Percentiles rank a stretch among this genome's conserved stretches.
Conservation (phyloP, 306 rosid species). For the Vachellia collinsii region DNA sequence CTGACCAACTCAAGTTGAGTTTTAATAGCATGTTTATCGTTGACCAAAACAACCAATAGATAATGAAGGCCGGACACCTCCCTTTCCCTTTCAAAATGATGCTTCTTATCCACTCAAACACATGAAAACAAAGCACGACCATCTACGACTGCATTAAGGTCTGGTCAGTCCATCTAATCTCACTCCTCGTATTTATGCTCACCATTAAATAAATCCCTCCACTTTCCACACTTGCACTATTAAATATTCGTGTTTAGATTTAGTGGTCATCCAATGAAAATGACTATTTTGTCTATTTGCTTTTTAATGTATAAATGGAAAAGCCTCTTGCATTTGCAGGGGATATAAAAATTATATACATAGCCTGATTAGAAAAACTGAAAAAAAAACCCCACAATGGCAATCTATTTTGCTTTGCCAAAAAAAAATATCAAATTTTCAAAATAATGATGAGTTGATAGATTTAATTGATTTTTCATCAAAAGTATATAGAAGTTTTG, state of each 20-base stretch:
- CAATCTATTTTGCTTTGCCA: too few relatives aligned
- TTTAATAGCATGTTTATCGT: not conserved
- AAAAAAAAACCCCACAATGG: too few relatives aligned
- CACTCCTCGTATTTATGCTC: slow-evolving; percentile 9
- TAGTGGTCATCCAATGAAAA: not conserved
- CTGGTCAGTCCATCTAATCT: slow-evolving; percentile 10
- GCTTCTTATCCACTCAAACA: not conserved
- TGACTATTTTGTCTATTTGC: not conserved
- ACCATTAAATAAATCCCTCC: slow-evolving; percentile 5
- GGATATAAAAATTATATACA: not conserved
- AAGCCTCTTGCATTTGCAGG: not conserved
- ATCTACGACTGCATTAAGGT: not conserved
- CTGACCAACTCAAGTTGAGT: too few relatives aligned
- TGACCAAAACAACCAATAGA: not conserved
- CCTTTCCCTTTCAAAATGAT: not conserved
- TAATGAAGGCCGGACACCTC: not conserved
- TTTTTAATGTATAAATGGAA: too few relatives aligned
- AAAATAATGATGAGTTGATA: too few relatives aligned
- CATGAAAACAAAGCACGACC: not conserved
- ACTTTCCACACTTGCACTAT: not conserved
- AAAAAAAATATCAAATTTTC: too few relatives aligned
- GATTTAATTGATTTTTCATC: too few relatives aligned
- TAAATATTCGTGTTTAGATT: not conserved
- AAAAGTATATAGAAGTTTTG: too few relatives aligned
- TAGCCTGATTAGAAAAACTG: too few relatives aligned